These are phyloP conservation scores for Aspergillus ruber DNA, from an alignment of 2,329 filamentous ascomycete genomes.

Conservation along the genomic window DNA sequence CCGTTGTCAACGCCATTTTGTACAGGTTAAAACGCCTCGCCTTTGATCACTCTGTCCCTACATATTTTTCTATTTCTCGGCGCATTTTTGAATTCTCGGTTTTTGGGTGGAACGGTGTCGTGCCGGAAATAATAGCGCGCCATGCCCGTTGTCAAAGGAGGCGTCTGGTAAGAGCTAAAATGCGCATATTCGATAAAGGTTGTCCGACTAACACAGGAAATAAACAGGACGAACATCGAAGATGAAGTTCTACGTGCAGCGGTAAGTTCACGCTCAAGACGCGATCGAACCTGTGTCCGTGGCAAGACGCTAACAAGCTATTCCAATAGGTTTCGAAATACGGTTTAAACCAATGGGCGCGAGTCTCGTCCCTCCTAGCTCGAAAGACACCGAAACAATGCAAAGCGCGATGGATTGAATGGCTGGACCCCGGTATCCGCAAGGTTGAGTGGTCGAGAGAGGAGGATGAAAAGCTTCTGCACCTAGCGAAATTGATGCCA, in stretches of 20 bases:
- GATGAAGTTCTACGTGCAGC: conserved; percentile 97
- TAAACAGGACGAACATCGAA: conserved; percentile 57
- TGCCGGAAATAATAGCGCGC: conserved; percentile 19
- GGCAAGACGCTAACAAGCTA: background rate
- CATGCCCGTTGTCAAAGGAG: conserved; percentile 62
- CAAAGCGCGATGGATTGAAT: conserved; percentile 97
- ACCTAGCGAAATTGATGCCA: conserved; percentile 96
- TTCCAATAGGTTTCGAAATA: conserved; percentile 67
- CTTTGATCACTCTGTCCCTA: background rate
- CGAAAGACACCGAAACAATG: conserved; percentile 98
- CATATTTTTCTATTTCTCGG: background rate
- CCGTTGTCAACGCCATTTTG: conserved; percentile 10
- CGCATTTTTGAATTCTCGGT: background rate
- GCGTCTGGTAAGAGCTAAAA: conserved; percentile 47
- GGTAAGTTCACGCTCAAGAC: conserved; percentile 31
- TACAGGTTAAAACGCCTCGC: background rate
- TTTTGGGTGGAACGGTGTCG: background rate
- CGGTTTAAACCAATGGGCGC: conserved; percentile 95
- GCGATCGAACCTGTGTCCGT: background rate
- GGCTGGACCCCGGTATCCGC: conserved; percentile 94
- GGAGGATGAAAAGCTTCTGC: conserved; percentile 94
- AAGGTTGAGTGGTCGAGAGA: conserved; percentile 99
- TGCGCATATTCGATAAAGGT: background rate
- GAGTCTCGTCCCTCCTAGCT: conserved; percentile 91
- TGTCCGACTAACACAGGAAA: conserved; percentile 2